phyloP scores from a whole-genome alignment of 2,329 filamentous ascomycete species.

The Hypoxylon sp. region DNA sequence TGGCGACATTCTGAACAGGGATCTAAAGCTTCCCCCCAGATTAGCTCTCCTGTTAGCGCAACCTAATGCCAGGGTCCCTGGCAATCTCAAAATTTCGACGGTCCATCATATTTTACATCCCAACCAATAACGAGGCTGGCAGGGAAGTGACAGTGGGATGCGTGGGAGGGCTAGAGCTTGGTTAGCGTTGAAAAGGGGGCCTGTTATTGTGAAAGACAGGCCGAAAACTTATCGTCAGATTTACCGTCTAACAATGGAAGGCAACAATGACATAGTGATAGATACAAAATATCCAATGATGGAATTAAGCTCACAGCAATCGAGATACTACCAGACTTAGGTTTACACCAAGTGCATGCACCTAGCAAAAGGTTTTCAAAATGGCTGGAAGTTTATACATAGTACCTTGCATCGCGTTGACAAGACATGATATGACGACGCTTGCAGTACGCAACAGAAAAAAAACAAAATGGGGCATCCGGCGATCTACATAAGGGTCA shows the following conservation, averaged over 20 bases:
- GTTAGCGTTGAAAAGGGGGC: slow-evolving; percentile 19
- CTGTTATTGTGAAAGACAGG: slow-evolving; percentile 17
- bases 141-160: slow-evolving; percentile 17
- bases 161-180: slow-evolving; percentile 14
- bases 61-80: slow-evolving; percentile 35
- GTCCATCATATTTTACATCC: slow-evolving; percentile 28
- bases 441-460: background rate
- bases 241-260: slow-evolving; percentile 25
- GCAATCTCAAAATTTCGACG: slow-evolving; percentile 40
- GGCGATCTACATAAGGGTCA: slow-evolving; percentile 1
- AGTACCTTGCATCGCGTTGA: slow-evolving; percentile 9
- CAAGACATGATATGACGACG: slow-evolving; percentile 2
- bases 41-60: slow-evolving; percentile 24
- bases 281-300: slow-evolving; percentile 10
- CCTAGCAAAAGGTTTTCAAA: slow-evolving; percentile 15
- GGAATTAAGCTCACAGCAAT: slow-evolving; percentile 18
- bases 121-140: slow-evolving; percentile 31
- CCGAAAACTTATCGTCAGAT: slow-evolving; percentile 20
- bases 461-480: slow-evolving; percentile 9
- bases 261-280: slow-evolving; percentile 13
- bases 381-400: background rate
- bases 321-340: slow-evolving; percentile 23
- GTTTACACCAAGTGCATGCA: slow-evolving; percentile 21
- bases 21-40: slow-evolving; percentile 33
- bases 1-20: slow-evolving; percentile 11